A percentile compares a stretch with the other conserved stretches of the same genome.
Conservation (phyloP, 1,139 yeast genomes). For the Candida sp. region DNA sequence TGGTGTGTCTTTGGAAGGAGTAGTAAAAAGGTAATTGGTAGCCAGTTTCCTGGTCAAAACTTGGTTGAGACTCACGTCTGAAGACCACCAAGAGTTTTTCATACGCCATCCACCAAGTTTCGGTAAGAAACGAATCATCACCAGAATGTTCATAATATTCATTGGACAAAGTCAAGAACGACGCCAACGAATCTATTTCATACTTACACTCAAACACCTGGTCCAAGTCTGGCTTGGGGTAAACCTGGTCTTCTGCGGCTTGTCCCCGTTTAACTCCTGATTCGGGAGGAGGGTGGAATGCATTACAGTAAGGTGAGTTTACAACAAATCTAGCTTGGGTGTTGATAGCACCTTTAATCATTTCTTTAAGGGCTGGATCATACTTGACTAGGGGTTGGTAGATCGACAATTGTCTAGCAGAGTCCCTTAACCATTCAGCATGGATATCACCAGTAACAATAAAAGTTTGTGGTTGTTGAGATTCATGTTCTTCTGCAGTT, state of each 20-base stretch:
- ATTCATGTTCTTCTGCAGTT: conserved; percentile 12
- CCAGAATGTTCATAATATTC: conserved; percentile 60
- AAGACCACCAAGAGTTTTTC: conserved; percentile 51
- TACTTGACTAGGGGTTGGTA: conserved; percentile 59
- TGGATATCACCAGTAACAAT: conserved; percentile 89
- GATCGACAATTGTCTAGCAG: conserved; percentile 79
- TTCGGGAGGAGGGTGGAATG: conserved; percentile 80
- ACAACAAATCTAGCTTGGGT: conserved; percentile 68
- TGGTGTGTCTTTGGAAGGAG: conserved; percentile 70
- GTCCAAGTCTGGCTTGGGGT: conserved; percentile 67
- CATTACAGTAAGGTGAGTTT: conserved; percentile 80
- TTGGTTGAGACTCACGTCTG: conserved; percentile 58
- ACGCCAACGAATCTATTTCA: conserved; percentile 83
- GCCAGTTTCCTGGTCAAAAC: conserved; percentile 60
- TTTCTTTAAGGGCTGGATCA: conserved; percentile 46
- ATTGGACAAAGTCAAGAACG: conserved; percentile 71
- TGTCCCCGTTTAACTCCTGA: conserved; percentile 51
- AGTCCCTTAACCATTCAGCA: conserved; percentile 88
- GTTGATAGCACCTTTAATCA: conserved; percentile 75
- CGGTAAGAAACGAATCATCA: conserved; percentile 48
- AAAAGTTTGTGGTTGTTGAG: conserved; percentile 37
- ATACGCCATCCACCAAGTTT: conserved; percentile 60
- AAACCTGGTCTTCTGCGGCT: conserved; percentile 62
- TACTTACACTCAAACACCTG: conserved; percentile 87
- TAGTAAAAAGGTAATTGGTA: conserved; percentile 48